Evolutionary conservation across 164 flowering plant genomes (phyloP).

Genomic region (Stephania yunnanensis): DNA sequence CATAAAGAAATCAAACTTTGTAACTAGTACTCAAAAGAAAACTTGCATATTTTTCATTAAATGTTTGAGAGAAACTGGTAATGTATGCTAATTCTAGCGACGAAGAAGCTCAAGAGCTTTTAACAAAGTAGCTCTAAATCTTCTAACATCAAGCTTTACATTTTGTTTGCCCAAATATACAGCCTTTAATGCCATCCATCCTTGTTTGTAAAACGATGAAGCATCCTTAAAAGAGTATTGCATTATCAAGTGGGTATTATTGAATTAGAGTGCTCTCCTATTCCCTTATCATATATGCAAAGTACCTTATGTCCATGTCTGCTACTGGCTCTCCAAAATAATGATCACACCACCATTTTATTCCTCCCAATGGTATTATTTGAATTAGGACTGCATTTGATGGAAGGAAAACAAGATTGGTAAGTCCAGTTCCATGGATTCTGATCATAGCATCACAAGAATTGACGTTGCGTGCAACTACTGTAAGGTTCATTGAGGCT

Average conservation of each 20-base stretch:
- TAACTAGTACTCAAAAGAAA: neutral
- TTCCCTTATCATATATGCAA: constrained; percentile 47
- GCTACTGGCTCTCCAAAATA: constrained; percentile 49
- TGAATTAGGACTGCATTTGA: constrained; percentile 63
- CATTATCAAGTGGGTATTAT: constrained; percentile 48
- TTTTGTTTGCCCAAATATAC: constrained; percentile 51
- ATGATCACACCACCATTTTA: constrained; percentile 34
- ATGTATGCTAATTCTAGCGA: constrained; percentile 2
- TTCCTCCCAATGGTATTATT: constrained; percentile 55
- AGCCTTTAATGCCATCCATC: constrained; percentile 38
- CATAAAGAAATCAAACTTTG: too few relatives aligned
- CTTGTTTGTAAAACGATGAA: constrained; percentile 27
- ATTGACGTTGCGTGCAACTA: constrained; percentile 47
- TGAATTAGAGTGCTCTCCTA: constrained; percentile 59
- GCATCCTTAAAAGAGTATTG: constrained; percentile 51
- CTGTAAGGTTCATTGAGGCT: constrained; percentile 13
- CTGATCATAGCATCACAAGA: constrained; percentile 78
- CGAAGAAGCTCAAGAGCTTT: constrained; percentile 48
- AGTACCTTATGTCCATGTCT: constrained; percentile 57
- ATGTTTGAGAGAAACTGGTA: neutral
- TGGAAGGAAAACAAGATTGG: constrained; percentile 75
- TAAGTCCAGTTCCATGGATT: constrained; percentile 86
- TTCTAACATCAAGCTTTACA: constrained; percentile 45
- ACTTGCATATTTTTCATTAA: neutral
- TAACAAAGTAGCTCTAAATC: constrained; percentile 41